Base-by-base conservation (phyloP, 306 rosid species). In the Vachellia collinsii region DNA sequence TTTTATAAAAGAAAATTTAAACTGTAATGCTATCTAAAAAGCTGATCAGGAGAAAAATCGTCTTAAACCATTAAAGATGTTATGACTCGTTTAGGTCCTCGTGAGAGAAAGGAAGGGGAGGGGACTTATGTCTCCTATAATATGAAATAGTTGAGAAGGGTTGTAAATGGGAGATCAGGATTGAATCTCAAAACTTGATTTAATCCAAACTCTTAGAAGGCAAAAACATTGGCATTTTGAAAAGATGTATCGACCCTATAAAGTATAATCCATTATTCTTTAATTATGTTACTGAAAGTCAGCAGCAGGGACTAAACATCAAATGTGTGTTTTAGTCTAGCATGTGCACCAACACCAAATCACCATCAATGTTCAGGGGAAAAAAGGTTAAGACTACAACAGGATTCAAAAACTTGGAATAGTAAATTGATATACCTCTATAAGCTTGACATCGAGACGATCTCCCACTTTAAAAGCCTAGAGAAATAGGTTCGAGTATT, bases 401-500 rank as follows among this genome's bases (percentile, higher is more conserved):
- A 3, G 47, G 38, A 75, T 22, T 76, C 3, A 41, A 61, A 8
- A 78, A 66, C 17, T 46, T 12, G 70, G 65, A 72, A 23, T 34
- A 6, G 63, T 47, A 75, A 71, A 72, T 72, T 73, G 58, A 25
- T 82, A 61, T 88, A 95, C 99, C 99, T 95, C 98, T 82, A 86
- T 88, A 84, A 95, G 98, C 89, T 95, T 95, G 72, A 95, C 99
- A 86, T 95, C 99, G 46, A 95, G 61, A 41, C 77, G 88, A 64
- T 95, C 98, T 80, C 99, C 99, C 66, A 90, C 94, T 86, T 91
- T 90, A 88, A 90, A 83, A 82, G 81, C 99, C 98, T 95, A 91
- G n/a, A 72, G 72, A 51, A 90, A 56, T 70, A 53, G 73, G 72
- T 41, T 71, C 76, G 74, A 44, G 65, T 58, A 65, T 46, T 37